Evolutionary conservation across 352 stramenopile species (phyloP).

Genomic region (Pythium rishiriense): DNA sequence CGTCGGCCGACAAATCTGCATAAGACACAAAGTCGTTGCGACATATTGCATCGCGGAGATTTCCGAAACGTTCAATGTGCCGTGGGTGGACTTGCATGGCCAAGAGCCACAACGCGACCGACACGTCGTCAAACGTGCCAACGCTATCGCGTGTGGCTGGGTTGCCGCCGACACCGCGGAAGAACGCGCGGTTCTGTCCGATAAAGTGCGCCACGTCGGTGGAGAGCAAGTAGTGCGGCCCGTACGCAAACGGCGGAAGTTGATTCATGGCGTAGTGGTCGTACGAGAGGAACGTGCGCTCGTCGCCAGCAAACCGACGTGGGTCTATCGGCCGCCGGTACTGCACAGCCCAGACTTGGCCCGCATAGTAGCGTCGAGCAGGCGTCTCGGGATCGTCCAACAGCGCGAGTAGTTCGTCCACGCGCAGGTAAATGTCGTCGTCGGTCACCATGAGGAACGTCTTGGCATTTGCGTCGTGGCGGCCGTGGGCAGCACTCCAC

Average conservation of each 20-base stretch:
- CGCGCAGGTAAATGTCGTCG: constrained; percentile 48
- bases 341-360: constrained; percentile 40
- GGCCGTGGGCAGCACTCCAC: not conserved
- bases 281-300: constrained; percentile 18
- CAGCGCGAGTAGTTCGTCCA: constrained; percentile 1
- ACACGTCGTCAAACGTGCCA: constrained; percentile 56
- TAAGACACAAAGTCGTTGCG: constrained; percentile 37
- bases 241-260: constrained; percentile 40
- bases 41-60: constrained; percentile 41
- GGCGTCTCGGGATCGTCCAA: not conserved
- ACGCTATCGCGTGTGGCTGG: constrained; percentile 10
- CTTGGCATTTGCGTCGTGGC: not conserved
- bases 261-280: constrained; percentile 27
- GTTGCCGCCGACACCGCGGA: constrained; percentile 13
- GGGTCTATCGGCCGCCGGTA: constrained; percentile 19
- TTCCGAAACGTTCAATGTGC: constrained; percentile 42
- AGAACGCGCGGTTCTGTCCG: constrained; percentile 18
- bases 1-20: constrained; percentile 44
- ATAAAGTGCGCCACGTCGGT: constrained; percentile 34
- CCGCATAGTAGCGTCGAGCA: constrained; percentile 30
- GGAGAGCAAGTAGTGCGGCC: constrained; percentile 41
- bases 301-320: constrained; percentile 5
- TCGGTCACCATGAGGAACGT: constrained; percentile 50
- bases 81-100: constrained; percentile 43
- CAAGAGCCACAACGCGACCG: constrained; percentile 54